Base-by-base conservation (phyloP, 2,329 filamentous ascomycete genomes). In the Ceratocystis alfenasii region DNA sequence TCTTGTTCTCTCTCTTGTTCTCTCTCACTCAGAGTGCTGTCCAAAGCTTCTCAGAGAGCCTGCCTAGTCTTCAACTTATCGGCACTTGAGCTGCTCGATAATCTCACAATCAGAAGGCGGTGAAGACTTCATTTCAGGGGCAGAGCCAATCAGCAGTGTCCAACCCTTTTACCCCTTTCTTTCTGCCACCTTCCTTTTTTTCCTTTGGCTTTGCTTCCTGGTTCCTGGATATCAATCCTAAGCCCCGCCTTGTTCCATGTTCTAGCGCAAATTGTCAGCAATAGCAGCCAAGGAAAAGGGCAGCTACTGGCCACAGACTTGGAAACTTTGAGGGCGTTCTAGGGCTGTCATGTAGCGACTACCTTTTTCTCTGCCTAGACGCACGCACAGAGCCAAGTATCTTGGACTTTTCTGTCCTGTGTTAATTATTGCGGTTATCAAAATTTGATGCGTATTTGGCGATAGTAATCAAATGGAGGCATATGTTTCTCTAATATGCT, bases 241-340 rank as follows among this genome's bases (percentile, higher is more conserved):
- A 53, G 48, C 48, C 48, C 48, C n/a, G n/a, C n/a, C 48, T 53
- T 53, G n/a, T 53, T 53, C 17, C n/a, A 53, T 53, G 48, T 53
- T 53, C 48, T 53, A 53, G 48, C n/a, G n/a, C 48, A 53, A 22
- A 53, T 53, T 53, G 48, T 20, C n/a, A 53, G 17, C n/a, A 25
- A 22, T 25, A 53, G n/a, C 8, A 53, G n/a, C 48, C 36, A 12
- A 1, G 36, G 10, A 41, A 41, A 41, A 53, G 22, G 48, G 48
- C n/a, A 53, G 25, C 5, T 53, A 3, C 48, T 20, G 22, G 17
- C 22, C 22, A 20, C 22, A 25, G 48, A 22, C 46, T 22, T 20
- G 8, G 7, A 41, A 12, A 53, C n/a, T 10, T 20, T 50, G 3
- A 53, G 22, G 17, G 8, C n/a, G 22, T 12, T 53, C 8, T 53